phyloP scores from a whole-genome alignment of 257 asterid species.

The Forsythia viridissima region DNA sequence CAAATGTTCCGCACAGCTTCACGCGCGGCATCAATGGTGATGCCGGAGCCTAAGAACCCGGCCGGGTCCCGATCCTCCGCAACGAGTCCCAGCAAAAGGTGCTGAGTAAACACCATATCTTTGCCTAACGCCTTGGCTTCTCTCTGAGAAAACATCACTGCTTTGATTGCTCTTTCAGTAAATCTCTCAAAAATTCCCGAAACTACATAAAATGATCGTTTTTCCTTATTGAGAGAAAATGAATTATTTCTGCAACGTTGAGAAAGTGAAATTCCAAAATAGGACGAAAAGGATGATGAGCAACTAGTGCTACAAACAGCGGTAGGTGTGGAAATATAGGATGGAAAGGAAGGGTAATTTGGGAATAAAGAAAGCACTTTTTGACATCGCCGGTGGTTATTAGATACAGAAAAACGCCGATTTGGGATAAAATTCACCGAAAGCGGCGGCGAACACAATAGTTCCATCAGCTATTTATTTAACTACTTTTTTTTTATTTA shows the following conservation, averaged over 20 bases:
- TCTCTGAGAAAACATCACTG: constrained; percentile 81
- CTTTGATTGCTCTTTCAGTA: constrained; percentile 90
- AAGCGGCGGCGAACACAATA: constrained; percentile 73
- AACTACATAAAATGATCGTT: constrained; percentile 48
- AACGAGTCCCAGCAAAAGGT: constrained; percentile 81
- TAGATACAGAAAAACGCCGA: constrained; percentile 41
- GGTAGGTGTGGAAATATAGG: constrained; percentile 23
- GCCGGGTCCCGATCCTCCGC: constrained; percentile 86
- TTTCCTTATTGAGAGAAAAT: constrained; percentile 26
- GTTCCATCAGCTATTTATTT: constrained; percentile 41
- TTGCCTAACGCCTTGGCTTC: constrained; percentile 80
- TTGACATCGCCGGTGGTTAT: constrained; percentile 36
- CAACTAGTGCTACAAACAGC: constrained; percentile 42
- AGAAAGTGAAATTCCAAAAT: constrained; percentile 54
- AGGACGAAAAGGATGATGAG: constrained; percentile 44
- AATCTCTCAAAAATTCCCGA: constrained; percentile 85
- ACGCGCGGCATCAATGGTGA: constrained; percentile 68
- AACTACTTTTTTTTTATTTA: neutral
- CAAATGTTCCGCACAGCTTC: constrained; percentile 73
- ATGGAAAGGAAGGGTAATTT: constrained; percentile 26
- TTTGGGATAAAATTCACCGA: constrained; percentile 48
- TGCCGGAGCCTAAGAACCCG: constrained; percentile 80
- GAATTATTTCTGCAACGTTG: constrained; percentile 16
- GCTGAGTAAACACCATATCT: constrained; percentile 76
- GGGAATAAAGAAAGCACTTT: constrained; percentile 35